Evolutionary conservation across 257 asterid species (phyloP), one percentile per base, ranked within the genome.

Genomic region (Scutellaria baicalensis): DNA sequence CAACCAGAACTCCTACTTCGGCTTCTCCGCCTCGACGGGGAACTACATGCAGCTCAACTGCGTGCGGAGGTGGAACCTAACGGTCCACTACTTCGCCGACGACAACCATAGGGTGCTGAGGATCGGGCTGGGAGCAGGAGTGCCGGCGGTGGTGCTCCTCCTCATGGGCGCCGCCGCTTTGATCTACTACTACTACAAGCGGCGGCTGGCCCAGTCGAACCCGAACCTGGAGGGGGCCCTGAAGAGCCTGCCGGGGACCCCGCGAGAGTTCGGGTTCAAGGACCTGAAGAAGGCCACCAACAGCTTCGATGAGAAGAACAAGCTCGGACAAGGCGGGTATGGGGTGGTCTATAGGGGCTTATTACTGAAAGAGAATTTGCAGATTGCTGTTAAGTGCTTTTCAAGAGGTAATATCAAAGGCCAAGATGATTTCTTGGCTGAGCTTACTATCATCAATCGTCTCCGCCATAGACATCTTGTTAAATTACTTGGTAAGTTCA

Each of bases 401-500:
- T 79, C 90, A 36, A 89, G 95, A 77, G 98, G 86, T 50, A 93
- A 81, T 14, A 74, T 88, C 48, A 65, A 93, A 77, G 95, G 98
- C 1, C 86, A 86, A 44, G 95, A 84, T 61, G 98, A 93, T 81
- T 90, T 90, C 85, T 74, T 90, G 82, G 90, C 97, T 59, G 96
- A 93, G 76, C 98, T 93, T 52, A 87, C 96, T 6, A 88, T 93
- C 33, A 93, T 93, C 52, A 90, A 90, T 39, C 93, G 97, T 20
- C 96, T 93, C 31, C 85, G 98, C 20, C 98, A 93, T 59, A 86
- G 85, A 52, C 92, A 90, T 80, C 96, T 93, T 20, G 98, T 93
- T 58, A 80, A 77, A 72, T 81, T 93, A 64, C 95, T 93, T 8
- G 98, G 98, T 93, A 65, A 36, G 66, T 59, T 8, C 20, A 80